Evolutionary conservation across 768 basidiomycete species (phyloP).

Genomic region (Leucocoprinus birnbaumii): DNA sequence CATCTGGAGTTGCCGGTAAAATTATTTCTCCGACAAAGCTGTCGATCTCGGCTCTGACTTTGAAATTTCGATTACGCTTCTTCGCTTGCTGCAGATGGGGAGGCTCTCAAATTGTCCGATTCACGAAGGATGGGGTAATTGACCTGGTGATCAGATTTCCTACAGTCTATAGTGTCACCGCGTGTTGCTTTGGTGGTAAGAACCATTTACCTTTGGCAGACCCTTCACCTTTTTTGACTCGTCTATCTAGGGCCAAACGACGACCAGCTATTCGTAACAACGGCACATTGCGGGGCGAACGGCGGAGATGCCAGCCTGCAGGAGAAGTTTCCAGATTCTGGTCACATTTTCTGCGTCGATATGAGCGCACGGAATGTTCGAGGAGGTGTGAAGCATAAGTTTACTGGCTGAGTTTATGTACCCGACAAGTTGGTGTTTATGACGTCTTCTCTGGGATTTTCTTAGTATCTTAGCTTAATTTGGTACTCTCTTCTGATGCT

Average conservation of each 20-base stretch:
- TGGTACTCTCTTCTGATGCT: too few relatives aligned
- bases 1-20: constrained; percentile 60
- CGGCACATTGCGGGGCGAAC: constrained; percentile 57
- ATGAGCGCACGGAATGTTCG: constrained; percentile 35
- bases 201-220: neutral
- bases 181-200: constrained; percentile 69
- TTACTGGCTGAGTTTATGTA: constrained; percentile 24
- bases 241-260: constrained; percentile 46
- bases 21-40: neutral
- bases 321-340: constrained; percentile 49
- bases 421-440: neutral
- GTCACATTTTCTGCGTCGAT: constrained; percentile 52
- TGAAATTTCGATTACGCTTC: neutral
- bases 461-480: too few relatives aligned
- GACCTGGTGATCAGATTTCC: constrained; percentile 60
- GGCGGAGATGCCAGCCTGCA: constrained; percentile 52
- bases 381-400: constrained; percentile 33
- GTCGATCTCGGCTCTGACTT: constrained; percentile 9
- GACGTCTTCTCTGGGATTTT: neutral
- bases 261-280: constrained; percentile 63
- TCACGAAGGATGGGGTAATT: constrained; percentile 47
- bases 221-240: neutral
- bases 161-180: constrained; percentile 60
- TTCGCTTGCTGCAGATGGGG: constrained; percentile 48
- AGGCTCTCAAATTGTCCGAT: constrained; percentile 57